Evolutionary conservation across 2,329 filamentous ascomycete species (phyloP), one percentile per base, ranked within the genome.

Genomic region (Pseudovirgaria hyperparasitica): DNA sequence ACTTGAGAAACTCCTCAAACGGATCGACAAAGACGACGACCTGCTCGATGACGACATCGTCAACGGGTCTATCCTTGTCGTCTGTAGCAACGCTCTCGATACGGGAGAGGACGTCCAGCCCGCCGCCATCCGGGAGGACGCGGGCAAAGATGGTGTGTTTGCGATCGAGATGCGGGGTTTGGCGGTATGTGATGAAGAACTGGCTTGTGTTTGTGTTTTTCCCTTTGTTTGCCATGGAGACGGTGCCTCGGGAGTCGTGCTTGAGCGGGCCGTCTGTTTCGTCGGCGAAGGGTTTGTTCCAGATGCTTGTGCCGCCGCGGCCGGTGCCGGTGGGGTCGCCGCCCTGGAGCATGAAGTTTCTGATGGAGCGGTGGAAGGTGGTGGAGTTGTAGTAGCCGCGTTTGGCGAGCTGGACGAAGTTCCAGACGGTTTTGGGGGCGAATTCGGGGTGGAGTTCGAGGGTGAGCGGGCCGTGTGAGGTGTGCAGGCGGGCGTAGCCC

Each of bases 181-280:
- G 65, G 26, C 82, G 76, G 54, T 98, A 98, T 0, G 79, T 82
- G 47, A 98, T 80, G 63, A 96, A 98, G 54, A 78, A 98, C 54
- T 98, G 90, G 40, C 74, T 82, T 6, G 82, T 90, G 56, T 98
- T 98, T 13, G 87, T 96, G 48, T 94, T 87, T 48, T 94, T 94
- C 32, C 90, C 90, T 51, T 98, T 98, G 56, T 98, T 98, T 21
- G 90, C 90, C 90, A 98, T 98, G 40, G 78, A 85, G 15, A 92
- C 48, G 1, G 86, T 70, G 9, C 90, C 90, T 16, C 86, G 67
- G 0, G 67, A 60, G 45, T 84, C 78, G 44, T 98, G 90, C n/a
- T 76, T 79, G 21, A 85, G 55, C 0, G 87, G 84, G 0, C 86
- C 85, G 10, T 94, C 85, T 36, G 96, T 78, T 50, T 98, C 90